phyloP scores from a whole-genome alignment of 129 eudicot genomes.

The Arctium minus region DNA sequence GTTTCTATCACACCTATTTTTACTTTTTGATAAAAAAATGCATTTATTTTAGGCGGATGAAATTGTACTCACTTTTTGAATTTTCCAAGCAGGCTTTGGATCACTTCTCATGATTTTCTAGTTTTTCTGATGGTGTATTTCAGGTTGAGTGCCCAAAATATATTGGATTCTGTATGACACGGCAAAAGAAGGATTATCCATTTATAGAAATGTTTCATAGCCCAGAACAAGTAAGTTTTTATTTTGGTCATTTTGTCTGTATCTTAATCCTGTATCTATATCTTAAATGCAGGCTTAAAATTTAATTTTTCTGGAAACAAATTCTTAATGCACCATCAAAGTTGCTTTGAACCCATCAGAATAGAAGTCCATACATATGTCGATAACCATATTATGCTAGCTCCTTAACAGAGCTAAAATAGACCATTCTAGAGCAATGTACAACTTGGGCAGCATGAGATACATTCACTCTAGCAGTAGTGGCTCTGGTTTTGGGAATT shows the following conservation, averaged over 20 bases:
- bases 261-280: background rate
- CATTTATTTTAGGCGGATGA: background rate
- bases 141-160: conserved; percentile 97
- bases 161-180: conserved; percentile 94
- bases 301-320: background rate
- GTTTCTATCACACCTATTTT: background rate
- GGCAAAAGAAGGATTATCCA: conserved; percentile 88
- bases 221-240: conserved; percentile 71
- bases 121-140: conserved; percentile 22
- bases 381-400: background rate
- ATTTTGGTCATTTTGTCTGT: background rate
- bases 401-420: background rate
- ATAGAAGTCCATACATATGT: background rate
- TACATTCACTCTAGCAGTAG: background rate
- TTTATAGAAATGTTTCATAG: conserved; percentile 88
- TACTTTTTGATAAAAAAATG: background rate
- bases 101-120: background rate
- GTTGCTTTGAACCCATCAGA: no score
- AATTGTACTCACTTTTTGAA: background rate
- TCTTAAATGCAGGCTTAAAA: background rate
- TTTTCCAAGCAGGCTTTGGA: background rate
- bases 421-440: background rate
- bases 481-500: background rate
- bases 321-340: no score
- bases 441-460: conserved; percentile 2